Conservation (phyloP, 495 filamentous ascomycete species). For the Penicillium roqueforti region DNA sequence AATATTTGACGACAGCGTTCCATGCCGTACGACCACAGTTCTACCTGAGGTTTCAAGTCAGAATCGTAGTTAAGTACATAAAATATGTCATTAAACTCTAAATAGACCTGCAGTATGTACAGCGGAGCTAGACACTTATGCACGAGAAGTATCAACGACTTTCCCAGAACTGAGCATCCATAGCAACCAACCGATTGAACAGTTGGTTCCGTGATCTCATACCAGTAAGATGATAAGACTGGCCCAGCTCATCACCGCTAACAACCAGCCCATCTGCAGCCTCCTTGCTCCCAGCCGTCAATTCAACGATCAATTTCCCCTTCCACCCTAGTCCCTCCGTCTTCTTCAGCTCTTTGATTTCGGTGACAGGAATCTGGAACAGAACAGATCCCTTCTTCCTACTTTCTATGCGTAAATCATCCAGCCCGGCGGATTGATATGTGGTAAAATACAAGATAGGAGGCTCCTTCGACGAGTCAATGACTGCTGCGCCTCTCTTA, state of each 20-base stretch:
- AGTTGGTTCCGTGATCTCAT: constrained; percentile 73
- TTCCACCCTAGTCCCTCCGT: constrained; percentile 87
- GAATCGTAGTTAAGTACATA: neutral
- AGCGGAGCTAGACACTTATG: constrained; percentile 36
- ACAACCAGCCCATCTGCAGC: constrained; percentile 77
- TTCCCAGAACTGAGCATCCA: constrained; percentile 87
- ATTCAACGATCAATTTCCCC: constrained; percentile 77
- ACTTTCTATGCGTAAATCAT: constrained; percentile 38
- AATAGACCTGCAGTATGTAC: too few relatives aligned
- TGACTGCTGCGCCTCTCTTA: constrained; percentile 65
- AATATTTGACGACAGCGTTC: too few relatives aligned
- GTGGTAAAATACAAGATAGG: constrained; percentile 45
- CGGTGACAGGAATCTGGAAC: constrained; percentile 51
- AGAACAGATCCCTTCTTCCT: constrained; percentile 35
- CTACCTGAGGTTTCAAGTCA: neutral
- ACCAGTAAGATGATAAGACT: constrained; percentile 62
- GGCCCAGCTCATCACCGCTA: constrained; percentile 45
- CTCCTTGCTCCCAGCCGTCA: constrained; percentile 66
- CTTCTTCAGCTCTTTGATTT: constrained; percentile 71
- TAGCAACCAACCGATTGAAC: constrained; percentile 78
- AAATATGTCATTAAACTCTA: neutral
- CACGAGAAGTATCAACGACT: constrained; percentile 62
- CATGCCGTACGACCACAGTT: too few relatives aligned
- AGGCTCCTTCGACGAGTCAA: constrained; percentile 54
- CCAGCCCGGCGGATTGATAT: constrained; percentile 35